Conservation (phyloP, 1,284 basidiomycete genomes). For the Peniophora sp. region DNA sequence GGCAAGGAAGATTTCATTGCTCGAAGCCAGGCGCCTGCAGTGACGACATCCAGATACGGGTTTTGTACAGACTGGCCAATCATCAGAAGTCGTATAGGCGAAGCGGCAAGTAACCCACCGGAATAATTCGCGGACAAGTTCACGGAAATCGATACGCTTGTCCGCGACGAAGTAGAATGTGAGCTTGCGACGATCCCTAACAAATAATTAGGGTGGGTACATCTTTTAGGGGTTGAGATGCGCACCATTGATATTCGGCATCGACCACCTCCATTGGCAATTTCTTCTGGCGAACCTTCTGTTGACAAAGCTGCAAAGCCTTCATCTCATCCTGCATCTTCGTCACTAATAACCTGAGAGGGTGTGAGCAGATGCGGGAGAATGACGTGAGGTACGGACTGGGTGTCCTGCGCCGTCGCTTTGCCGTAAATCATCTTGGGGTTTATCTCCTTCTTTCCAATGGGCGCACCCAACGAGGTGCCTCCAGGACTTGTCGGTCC, state of each 20-base stretch:
- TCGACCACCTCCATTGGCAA: slow-evolving; percentile 97
- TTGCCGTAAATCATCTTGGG: slow-evolving; percentile 97
- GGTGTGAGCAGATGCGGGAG: slow-evolving; percentile 2
- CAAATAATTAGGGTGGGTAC: slow-evolving; percentile 3
- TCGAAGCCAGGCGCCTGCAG: slow-evolving; percentile 35
- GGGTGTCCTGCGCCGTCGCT: slow-evolving; percentile 77
- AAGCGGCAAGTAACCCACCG: slow-evolving; percentile 36
- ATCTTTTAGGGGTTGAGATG: slow-evolving; percentile 8
- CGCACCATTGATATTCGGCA: slow-evolving; percentile 95
- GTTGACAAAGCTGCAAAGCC: slow-evolving; percentile 85
- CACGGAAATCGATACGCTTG: slow-evolving; percentile 94
- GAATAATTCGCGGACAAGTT: slow-evolving; percentile 90
- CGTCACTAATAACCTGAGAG: slow-evolving; percentile 54
- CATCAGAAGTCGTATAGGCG: slow-evolving; percentile 2
- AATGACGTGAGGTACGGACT: slow-evolving; percentile 47
- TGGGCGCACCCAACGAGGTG: slow-evolving; percentile 18
- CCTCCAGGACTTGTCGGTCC: slow-evolving; percentile 52
- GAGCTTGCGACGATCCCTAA: slow-evolving; percentile 90
- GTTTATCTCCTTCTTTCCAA: slow-evolving; percentile 80
- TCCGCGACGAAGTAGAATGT: slow-evolving; percentile 98
- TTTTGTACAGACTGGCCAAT: slow-evolving; percentile 58
- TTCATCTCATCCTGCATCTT: slow-evolving; percentile 91
- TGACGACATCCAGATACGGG: slow-evolving; percentile 74
- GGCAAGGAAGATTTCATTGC: slow-evolving; percentile 17
- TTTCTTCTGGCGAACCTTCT: slow-evolving; percentile 86